phyloP scores from a whole-genome alignment of 768 basidiomycete species.

The Myochromella boudieri region DNA sequence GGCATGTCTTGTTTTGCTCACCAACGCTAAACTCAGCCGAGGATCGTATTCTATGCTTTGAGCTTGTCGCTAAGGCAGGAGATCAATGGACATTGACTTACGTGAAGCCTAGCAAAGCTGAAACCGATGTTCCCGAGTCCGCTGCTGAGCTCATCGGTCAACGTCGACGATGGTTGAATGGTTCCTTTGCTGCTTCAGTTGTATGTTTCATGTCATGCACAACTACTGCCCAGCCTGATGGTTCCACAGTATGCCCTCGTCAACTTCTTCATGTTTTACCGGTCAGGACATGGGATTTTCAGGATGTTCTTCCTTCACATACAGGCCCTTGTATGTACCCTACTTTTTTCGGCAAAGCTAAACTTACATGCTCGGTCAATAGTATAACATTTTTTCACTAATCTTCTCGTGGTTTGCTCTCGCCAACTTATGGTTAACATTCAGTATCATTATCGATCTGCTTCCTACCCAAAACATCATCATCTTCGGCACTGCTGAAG shows the following conservation, averaged over 20 bases:
- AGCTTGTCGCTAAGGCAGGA: slow-evolving; percentile 87
- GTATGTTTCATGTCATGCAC: slow-evolving; percentile 52
- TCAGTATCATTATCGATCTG: slow-evolving; percentile 91
- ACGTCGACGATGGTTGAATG: slow-evolving; percentile 95
- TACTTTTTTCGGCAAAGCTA: neutral
- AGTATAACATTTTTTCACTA: slow-evolving; percentile 86
- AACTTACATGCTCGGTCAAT: neutral
- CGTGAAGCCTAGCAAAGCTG: slow-evolving; percentile 94
- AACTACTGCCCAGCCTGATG: neutral
- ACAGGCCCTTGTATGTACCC: slow-evolving; percentile 73
- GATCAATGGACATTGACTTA: slow-evolving; percentile 87
- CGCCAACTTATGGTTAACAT: slow-evolving; percentile 93
- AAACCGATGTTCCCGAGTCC: slow-evolving; percentile 95
- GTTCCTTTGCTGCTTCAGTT: slow-evolving; percentile 90
- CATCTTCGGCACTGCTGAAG: slow-evolving; percentile 69
- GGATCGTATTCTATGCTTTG: slow-evolving; percentile 97
- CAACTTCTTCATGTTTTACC: slow-evolving; percentile 89
- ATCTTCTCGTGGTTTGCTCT: slow-evolving; percentile 93
- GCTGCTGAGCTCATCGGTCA: slow-evolving; percentile 93
- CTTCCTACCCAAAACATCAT: slow-evolving; percentile 53
- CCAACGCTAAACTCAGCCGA: slow-evolving; percentile 51
- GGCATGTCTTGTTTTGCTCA: neutral
- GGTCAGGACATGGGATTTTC: slow-evolving; percentile 81
- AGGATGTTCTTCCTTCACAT: slow-evolving; percentile 97
- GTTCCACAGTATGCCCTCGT: slow-evolving; percentile 79